Percentiles rank a stretch among this genome's conserved stretches.
Evolutionary conservation across 768 basidiomycete genomes (phyloP).

Genomic region (Dioszegia crocea): DNA sequence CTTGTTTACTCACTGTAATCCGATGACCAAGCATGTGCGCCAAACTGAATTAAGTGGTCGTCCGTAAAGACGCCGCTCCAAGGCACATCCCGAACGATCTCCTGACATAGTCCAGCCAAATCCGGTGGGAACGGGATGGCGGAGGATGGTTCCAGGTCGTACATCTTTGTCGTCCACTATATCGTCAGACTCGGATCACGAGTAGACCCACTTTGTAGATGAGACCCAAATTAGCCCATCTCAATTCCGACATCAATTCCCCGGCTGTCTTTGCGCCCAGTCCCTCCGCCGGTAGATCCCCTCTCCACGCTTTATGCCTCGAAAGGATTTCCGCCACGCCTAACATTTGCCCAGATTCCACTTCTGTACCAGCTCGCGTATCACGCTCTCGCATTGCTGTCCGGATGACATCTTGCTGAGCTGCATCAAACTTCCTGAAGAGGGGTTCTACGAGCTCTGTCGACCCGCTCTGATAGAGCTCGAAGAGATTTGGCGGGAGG

Average conservation of each 20-base stretch:
- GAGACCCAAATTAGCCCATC: slow-evolving; percentile 96
- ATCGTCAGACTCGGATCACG: background rate
- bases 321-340: slow-evolving; percentile 13
- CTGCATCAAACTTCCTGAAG: background rate
- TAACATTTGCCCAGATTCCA: background rate
- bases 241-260: slow-evolving; percentile 66
- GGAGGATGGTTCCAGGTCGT: slow-evolving; percentile 70
- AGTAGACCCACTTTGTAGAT: slow-evolving; percentile 61
- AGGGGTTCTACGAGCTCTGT: slow-evolving; percentile 27
- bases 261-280: slow-evolving; percentile 56
- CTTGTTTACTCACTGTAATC: slow-evolving; percentile 63
- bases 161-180: slow-evolving; percentile 90
- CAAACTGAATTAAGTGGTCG: slow-evolving; percentile 40
- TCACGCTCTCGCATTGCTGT: background rate
- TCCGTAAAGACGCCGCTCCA: slow-evolving; percentile 63
- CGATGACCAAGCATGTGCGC: slow-evolving; percentile 71
- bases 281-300: slow-evolving; percentile 60
- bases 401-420: background rate
- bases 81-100: slow-evolving; percentile 61
- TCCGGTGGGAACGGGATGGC: slow-evolving; percentile 61
- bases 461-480: slow-evolving; percentile 49
- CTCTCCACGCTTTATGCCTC: slow-evolving; percentile 60
- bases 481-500: slow-evolving; percentile 78
- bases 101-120: slow-evolving; percentile 60
- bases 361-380: no score